Base-by-base conservation (phyloP, 129 eudicot species). In the Oenanthe sinensis region DNA sequence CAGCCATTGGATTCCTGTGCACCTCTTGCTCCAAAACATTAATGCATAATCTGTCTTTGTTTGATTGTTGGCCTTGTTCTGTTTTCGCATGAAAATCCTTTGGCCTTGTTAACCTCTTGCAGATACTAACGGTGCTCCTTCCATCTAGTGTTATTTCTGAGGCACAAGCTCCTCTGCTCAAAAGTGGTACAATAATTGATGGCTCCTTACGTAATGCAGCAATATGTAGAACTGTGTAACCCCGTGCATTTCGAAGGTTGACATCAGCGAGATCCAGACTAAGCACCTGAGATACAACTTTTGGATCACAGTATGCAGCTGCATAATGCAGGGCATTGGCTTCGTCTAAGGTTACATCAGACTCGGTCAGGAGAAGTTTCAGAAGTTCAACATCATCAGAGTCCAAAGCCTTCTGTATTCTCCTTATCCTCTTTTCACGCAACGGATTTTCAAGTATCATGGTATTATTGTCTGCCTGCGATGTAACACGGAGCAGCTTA, bases 171-270 rank as follows among this genome's bases (percentile, higher is more conserved):
- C 85, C 86, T 69, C 81, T 82, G 63, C 28, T 78, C 78, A 92
- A 84, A 74, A 92, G 92, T 22, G 82, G 82, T 4, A 92, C 85
- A 10, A 90, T 80, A 4, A 92, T 83, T 5, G 87, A 83, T n/a
- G 93, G 93, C 60, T 92, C 96, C 78, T 87, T 92, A 2, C 96
- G 83, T 84, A 87, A 83, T 3, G 97, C 93, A 19, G 97, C 93
- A 74, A 92, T 85, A 80, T 92, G 97, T 60, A 92, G 90, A 44
- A 87, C 96, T 0, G 96, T 88, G 55, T 87, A 83, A 68, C 96
- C 97, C 55, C 96, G 85, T n/a, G 82, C 75, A 67, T 88, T 87
- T 72, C 84, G 49, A 54, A 50, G 87, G 84, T 92, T 92, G 28
- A 92, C 87, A 86, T 92, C 82, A 28, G 92, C 93, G n/a, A 52